phyloP scores from a whole-genome alignment of 2,329 filamentous ascomycete genomes.

The Trichoderma sp. region DNA sequence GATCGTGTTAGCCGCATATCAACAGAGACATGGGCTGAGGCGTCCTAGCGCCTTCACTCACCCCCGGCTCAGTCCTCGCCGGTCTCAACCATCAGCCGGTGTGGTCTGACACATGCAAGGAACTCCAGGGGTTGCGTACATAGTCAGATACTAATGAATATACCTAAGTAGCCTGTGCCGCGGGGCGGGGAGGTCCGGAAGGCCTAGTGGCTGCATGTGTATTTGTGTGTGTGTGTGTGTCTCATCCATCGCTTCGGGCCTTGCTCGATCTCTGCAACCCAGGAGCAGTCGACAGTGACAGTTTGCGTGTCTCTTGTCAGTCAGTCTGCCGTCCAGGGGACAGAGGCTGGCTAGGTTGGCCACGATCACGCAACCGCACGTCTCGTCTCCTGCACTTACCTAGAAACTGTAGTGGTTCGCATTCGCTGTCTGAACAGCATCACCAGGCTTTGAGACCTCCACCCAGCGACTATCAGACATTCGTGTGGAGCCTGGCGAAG shows the following conservation, averaged over 20 bases:
- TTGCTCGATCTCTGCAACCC: neutral
- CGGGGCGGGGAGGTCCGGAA: neutral
- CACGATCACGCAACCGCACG: too few species aligned
- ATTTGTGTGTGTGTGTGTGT: neutral
- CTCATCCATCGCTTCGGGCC: neutral
- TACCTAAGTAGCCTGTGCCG: constrained; percentile 2
- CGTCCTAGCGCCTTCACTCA: constrained; percentile 4
- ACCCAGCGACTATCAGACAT: neutral
- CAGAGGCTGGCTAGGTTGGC: too few species aligned
- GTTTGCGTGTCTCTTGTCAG: neutral
- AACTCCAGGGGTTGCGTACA: neutral
- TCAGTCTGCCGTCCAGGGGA: neutral
- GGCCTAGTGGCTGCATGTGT: neutral
- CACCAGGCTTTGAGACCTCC: constrained; percentile 13
- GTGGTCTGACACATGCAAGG: constrained; percentile 18
- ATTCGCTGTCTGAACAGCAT: constrained; percentile 5
- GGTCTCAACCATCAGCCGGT: constrained; percentile 13
- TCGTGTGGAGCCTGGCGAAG: neutral
- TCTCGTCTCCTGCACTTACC: too few species aligned
- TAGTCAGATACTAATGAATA: neutral
- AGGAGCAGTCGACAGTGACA: too few species aligned
- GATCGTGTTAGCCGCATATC: constrained; percentile 24
- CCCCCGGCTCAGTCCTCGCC: constrained; percentile 4
- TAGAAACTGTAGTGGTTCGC: neutral
- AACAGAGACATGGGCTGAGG: neutral